phyloP scores from a whole-genome alignment of 495 filamentous ascomycete species.

The Opeltia flavorubescens region DNA sequence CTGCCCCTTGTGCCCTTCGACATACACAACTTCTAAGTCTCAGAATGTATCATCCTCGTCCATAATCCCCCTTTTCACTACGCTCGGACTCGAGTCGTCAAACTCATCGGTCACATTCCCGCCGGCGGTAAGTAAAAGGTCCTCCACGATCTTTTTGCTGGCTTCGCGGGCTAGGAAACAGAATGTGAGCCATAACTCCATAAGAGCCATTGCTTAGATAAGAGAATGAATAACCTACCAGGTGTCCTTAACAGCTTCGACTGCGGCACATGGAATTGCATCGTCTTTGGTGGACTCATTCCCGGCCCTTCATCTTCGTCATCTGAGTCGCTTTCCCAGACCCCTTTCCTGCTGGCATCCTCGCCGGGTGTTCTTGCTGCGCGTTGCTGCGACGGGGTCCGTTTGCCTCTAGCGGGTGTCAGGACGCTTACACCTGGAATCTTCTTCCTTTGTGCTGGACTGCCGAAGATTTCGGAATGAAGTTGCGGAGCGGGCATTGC shows the following conservation, averaged over 20 bases:
- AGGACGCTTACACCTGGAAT: constrained; percentile 65
- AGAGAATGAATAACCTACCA: constrained; percentile 35
- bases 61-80: constrained; percentile 53
- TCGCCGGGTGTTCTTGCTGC: constrained; percentile 10
- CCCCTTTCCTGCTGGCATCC: constrained; percentile 16
- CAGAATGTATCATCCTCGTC: constrained; percentile 63
- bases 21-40: background rate
- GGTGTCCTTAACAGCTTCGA: constrained; percentile 82
- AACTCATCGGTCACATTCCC: constrained; percentile 39
- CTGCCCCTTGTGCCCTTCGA: background rate
- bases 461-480: constrained; percentile 62
- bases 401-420: constrained; percentile 33
- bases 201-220: constrained; percentile 3
- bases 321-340: constrained; percentile 53
- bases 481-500: constrained; percentile 68
- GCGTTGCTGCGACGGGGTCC: constrained; percentile 19
- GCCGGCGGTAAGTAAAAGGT: constrained; percentile 76
- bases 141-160: constrained; percentile 79
- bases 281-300: constrained; percentile 88
- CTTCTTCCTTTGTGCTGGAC: constrained; percentile 6
- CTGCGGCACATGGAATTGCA: constrained; percentile 88
- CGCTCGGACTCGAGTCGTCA: constrained; percentile 58
- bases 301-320: constrained; percentile 44
- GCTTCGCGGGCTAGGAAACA: constrained; percentile 76
- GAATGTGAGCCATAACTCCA: no score